Base-by-base conservation (phyloP, 768 basidiomycete genomes). In the Kwoniella heveanensis region DNA sequence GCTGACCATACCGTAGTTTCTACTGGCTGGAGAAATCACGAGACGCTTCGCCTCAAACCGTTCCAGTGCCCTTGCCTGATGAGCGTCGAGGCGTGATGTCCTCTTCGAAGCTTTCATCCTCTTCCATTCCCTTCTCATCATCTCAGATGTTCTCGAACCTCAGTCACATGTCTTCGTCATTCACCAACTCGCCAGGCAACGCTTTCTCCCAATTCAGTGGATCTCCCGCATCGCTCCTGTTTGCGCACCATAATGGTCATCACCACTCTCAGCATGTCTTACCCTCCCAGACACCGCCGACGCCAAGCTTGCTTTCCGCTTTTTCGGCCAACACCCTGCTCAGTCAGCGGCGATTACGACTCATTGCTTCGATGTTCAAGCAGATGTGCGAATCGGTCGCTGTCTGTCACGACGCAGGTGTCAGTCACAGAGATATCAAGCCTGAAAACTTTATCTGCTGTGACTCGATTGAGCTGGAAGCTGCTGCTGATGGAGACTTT, bases 321-420 rank as follows among this genome's bases (percentile, higher is more conserved):
- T 66, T 85, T 87, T 72, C 87, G 86, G 77, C 90, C 87, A 49
- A 84, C 54, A 88, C 92, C 67, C 83, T 96, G 30, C 88, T 99
- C 57, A 91, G 90, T 26, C 86, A 87, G 60, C 89, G 88, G 44
- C 89, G 95, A 62, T 86, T 99, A 27, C 89, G 90, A 17, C 86
- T 99, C 69, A 92, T 99, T 74, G 88, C 93, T 2, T 89, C 90
- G 77, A 99, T 99, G 95, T 98, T 99, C 81, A 83, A 87, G 21
- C 96, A 98, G 82, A 99, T 99, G 95, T 98, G 95, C 77, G 91
- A 94, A 67, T 94, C 95, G 48, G 94, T 99, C 13, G 91, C 91
- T 2, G 87, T 89, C 6, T 97, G 95, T 81, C 95, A 99, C 77
- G 88, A 88, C 19, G 87, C 88, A 65, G 88, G 88, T 37, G 90